Conservation (phyloP, 2,329 filamentous ascomycete species). For the Penicillium nordicum region DNA sequence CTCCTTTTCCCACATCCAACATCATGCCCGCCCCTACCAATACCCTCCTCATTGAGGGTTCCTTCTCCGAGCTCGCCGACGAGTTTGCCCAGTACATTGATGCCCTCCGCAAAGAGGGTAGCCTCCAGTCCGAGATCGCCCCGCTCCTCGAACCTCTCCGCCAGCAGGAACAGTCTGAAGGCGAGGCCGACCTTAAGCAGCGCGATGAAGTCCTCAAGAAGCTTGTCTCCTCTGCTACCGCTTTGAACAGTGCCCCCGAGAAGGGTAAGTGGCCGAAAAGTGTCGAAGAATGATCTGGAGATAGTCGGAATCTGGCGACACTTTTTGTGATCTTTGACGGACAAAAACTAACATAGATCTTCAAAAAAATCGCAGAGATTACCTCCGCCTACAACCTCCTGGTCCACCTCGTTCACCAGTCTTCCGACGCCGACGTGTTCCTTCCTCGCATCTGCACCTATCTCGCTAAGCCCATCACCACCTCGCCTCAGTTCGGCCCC, state of each 20-base stretch:
- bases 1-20: conserved; percentile 16
- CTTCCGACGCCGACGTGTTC: conserved; percentile 78
- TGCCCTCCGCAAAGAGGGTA: conserved; percentile 65
- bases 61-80: conserved; percentile 85
- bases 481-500: conserved; percentile 79
- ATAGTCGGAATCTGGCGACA: conserved; percentile 11
- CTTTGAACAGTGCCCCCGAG: conserved; percentile 82
- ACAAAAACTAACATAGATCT: conserved; percentile 23
- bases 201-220: conserved; percentile 84
- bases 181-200: conserved; percentile 56
- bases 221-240: conserved; percentile 74
- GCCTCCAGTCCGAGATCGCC: conserved; percentile 62
- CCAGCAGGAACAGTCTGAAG: conserved; percentile 53
- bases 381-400: conserved; percentile 95
- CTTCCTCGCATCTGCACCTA: conserved; percentile 85
- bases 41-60: conserved; percentile 77
- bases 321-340: conserved; percentile 1
- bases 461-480: conserved; percentile 79
- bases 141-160: conserved; percentile 60
- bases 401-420: conserved; percentile 86
- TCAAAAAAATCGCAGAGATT: conserved; percentile 62
- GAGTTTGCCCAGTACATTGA: conserved; percentile 96
- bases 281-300: conserved; percentile 13
- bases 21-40: conserved; percentile 60
- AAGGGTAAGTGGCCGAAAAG: conserved; percentile 55